Conservation (phyloP, 441 rosid genomes). For the Biscutella laevigata region DNA sequence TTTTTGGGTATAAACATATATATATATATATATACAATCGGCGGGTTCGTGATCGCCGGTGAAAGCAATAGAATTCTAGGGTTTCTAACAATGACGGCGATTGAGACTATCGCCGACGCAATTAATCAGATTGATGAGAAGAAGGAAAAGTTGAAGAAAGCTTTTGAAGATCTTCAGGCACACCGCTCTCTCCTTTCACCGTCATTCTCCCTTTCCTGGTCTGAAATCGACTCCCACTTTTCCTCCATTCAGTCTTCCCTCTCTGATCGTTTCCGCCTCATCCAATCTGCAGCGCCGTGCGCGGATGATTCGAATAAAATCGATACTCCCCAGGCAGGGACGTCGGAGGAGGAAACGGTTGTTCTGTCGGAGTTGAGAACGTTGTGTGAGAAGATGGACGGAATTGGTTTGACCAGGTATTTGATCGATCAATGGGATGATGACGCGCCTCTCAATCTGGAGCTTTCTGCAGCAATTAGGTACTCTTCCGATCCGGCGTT, state of each 20-base stretch:
- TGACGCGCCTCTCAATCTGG: slow-evolving; percentile 25
- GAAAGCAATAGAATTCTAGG: background rate
- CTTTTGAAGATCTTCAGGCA: slow-evolving; percentile 55
- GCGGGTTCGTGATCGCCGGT: too few relatives aligned
- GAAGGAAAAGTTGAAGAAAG: slow-evolving; percentile 44
- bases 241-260: slow-evolving; percentile 37
- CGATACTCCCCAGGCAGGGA: background rate
- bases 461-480: slow-evolving; percentile 38
- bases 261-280: slow-evolving; percentile 37
- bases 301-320: background rate
- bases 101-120: slow-evolving; percentile 41
- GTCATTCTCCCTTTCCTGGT: slow-evolving; percentile 51
- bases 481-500: slow-evolving; percentile 38
- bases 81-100: slow-evolving; percentile 23
- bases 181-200: slow-evolving; percentile 40
- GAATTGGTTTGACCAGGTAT: slow-evolving; percentile 45
- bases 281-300: slow-evolving; percentile 29
- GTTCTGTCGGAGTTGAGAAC: slow-evolving; percentile 36
- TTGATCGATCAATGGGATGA: slow-evolving; percentile 26
- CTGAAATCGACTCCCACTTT: slow-evolving; percentile 63
- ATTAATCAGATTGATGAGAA: slow-evolving; percentile 44
- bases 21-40: too few relatives aligned
- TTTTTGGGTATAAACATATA: background rate
- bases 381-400: slow-evolving; percentile 56
- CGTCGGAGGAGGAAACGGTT: background rate